Evolutionary conservation across 768 basidiomycete species (phyloP), one percentile per base, ranked within the genome.

Genomic region (Dioszegia aurantiaca): DNA sequence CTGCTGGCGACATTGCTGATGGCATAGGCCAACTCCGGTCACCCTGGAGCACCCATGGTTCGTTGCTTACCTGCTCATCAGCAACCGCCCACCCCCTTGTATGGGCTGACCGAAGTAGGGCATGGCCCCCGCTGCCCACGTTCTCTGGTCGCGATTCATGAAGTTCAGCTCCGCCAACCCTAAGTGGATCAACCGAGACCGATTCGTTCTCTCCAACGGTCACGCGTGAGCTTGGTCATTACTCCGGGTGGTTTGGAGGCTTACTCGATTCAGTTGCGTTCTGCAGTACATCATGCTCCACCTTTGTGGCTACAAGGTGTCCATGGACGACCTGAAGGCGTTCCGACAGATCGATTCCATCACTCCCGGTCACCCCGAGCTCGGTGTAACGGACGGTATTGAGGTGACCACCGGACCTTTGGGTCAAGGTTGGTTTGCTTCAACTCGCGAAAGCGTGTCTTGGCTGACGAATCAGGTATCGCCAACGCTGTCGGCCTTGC

Each of bases 131-230:
- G 73, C 65, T 61, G 77, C 75, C 54, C 75, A 78, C 66, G 68
- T 77, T 54, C 65, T 76, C 39, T 69, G 64, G 60, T 60, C 63
- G 55, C 89, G 88, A 19, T 89, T 91, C 82, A 77, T 95, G 80
- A 88, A 87, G 64, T 86, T 86, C 70, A 93, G 91, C 80, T 88
- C 91, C 48, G 86, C 85, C 77, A 87, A 82, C 80, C 85, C 91
- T 40, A 86, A 89, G 77, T 94, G 90, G 92, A 87, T 87, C 80
- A 94, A 93, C 80, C 87, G 93, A 61, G 92, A 95, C 81, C 87
- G 92, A 78, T 97, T 94, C 70, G 92, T 97, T 60, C 85, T 95
- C 65, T 95, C 92, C 64, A 94, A 94, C 73, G 91, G 91, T 85
- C 91, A 78, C 65, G 87, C 79, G 72, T 76, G 54, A 68, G 74